Conservation (phyloP, 805 yeast species). For the Candida andamanensis region DNA sequence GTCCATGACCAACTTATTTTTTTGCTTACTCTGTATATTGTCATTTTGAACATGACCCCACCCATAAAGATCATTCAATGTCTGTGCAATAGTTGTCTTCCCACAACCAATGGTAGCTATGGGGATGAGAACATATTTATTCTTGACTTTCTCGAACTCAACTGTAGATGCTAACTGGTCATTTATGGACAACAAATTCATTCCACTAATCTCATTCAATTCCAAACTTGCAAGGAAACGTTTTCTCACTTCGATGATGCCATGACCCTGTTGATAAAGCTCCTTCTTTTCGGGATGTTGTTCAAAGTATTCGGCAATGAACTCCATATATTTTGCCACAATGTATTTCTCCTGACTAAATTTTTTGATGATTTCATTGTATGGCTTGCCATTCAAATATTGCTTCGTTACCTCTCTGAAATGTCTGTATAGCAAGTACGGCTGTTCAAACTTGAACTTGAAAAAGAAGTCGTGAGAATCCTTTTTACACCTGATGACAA, state of each 20-base stretch:
- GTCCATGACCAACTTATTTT: slow-evolving; percentile 43
- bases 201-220: slow-evolving; percentile 43
- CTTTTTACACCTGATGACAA: slow-evolving; percentile 69
- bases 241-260: slow-evolving; percentile 71
- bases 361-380: slow-evolving; percentile 28
- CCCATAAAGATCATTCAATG: slow-evolving; percentile 46
- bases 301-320: slow-evolving; percentile 53
- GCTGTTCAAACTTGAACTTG: slow-evolving; percentile 93
- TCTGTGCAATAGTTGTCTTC: slow-evolving; percentile 74
- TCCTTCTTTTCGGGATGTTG: slow-evolving; percentile 42
- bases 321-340: slow-evolving; percentile 64
- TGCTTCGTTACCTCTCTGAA: slow-evolving; percentile 80
- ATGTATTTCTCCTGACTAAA: slow-evolving; percentile 53
- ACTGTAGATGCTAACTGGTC: slow-evolving; percentile 21
- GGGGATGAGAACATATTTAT: slow-evolving; percentile 66
- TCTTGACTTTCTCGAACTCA: slow-evolving; percentile 8
- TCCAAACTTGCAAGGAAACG: slow-evolving; percentile 44
- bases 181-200: slow-evolving; percentile 52
- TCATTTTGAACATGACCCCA: slow-evolving; percentile 86
- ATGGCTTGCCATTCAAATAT: slow-evolving; percentile 30
- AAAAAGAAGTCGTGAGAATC: slow-evolving; percentile 50
- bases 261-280: slow-evolving; percentile 51
- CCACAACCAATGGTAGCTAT: slow-evolving; percentile 94
- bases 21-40: slow-evolving; percentile 48
- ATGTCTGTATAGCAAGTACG: slow-evolving; percentile 84